These are phyloP conservation scores for Geotrichum phurueaensis DNA, from an alignment of 1,139 yeast species.

Conservation along the genomic window DNA sequence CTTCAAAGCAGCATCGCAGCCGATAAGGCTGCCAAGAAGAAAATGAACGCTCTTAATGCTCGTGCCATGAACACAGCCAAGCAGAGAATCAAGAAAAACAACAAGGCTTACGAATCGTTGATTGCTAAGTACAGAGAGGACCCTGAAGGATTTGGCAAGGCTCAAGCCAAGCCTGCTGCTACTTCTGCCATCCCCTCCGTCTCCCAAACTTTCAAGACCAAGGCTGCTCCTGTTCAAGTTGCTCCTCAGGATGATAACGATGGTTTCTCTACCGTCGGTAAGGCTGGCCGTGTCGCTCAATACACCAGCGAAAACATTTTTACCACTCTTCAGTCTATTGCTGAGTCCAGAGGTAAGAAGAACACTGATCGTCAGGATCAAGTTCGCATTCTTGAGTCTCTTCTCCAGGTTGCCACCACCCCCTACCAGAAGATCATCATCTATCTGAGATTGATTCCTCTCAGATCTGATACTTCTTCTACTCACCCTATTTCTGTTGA, in stretches of 20 bases:
- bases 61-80: conserved; percentile 82
- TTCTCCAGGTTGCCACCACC: conserved; percentile 47
- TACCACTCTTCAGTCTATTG: conserved; percentile 63
- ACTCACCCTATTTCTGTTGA: conserved; percentile 70
- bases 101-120: conserved; percentile 58
- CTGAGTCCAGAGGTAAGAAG: conserved; percentile 94
- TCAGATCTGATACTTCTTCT: conserved; percentile 75
- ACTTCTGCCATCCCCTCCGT: conserved; percentile 28
- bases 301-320: conserved; percentile 49
- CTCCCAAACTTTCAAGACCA: conserved; percentile 13
- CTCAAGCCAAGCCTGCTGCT: conserved; percentile 40
- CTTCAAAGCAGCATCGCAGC: conserved; percentile 52
- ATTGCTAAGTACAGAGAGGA: conserved; percentile 57
- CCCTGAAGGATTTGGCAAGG: conserved; percentile 68
- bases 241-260: conserved; percentile 31
- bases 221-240: conserved; percentile 18
- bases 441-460: conserved; percentile 75
- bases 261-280: conserved; percentile 40
- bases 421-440: conserved; percentile 75
- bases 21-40: conserved; percentile 57
- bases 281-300: conserved; percentile 38
- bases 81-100: conserved; percentile 82
- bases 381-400: conserved; percentile 60
- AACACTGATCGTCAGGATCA: conserved; percentile 83
- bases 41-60: conserved; percentile 75